Conservation (phyloP, 1,284 basidiomycete genomes). For the Mycosarcoma mackinlayi region DNA sequence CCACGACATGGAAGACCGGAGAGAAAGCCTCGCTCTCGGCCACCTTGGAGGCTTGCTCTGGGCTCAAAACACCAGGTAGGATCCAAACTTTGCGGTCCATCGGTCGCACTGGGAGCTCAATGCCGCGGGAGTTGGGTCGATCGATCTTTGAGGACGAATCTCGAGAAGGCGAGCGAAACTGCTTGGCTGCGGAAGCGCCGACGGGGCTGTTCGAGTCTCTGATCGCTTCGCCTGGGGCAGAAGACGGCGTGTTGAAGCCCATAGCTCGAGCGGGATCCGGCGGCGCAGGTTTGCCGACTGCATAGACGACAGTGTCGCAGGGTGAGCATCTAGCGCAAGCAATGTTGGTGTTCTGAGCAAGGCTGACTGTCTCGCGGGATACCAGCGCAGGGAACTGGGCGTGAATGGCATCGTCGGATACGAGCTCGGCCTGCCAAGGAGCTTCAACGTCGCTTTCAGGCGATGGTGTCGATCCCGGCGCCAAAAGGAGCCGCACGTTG, state of each 20-base stretch:
- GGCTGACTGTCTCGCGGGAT: constrained; percentile 38
- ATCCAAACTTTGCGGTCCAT: constrained; percentile 50
- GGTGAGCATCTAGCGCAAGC: constrained; percentile 49
- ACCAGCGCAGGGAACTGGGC: constrained; percentile 36
- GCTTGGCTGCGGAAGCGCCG: constrained; percentile 20
- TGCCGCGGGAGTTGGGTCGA: constrained; percentile 9
- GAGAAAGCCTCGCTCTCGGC: constrained; percentile 39
- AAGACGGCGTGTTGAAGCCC: constrained; percentile 41
- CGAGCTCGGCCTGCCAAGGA: constrained; percentile 38
- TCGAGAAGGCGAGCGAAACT: constrained; percentile 34
- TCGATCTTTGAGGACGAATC: constrained; percentile 10
- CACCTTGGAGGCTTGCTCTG: constrained; percentile 29
- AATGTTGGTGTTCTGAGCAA: constrained; percentile 28
- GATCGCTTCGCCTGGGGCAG: constrained; percentile 8
- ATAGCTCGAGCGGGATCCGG: constrained; percentile 38
- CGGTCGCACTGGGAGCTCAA: constrained; percentile 42
- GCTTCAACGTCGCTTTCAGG: background rate
- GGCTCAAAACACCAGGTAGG: constrained; percentile 37
- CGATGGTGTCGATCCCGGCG: constrained; percentile 7
- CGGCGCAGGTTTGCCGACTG: constrained; percentile 39
- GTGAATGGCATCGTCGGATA: constrained; percentile 37
- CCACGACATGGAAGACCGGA: constrained; percentile 40
- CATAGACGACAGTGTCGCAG: constrained; percentile 48
- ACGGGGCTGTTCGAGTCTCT: constrained; percentile 11
- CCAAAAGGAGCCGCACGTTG: constrained; percentile 38